These are phyloP conservation scores for Pyrenophora tritici-repentis DNA, from an alignment of 2,329 filamentous ascomycete species.

Conservation along the genomic window DNA sequence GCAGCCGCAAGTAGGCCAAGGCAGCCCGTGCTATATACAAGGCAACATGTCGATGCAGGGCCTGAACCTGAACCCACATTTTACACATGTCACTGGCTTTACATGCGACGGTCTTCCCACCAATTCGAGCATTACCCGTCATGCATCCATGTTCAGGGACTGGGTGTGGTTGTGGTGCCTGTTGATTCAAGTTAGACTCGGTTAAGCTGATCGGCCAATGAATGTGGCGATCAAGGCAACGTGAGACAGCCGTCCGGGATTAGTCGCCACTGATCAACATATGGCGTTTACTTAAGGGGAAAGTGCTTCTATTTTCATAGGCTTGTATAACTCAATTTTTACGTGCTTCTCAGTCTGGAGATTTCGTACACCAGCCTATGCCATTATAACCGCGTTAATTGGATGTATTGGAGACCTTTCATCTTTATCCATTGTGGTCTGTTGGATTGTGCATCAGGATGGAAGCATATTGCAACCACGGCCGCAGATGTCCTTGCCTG, in stretches of 20 bases:
- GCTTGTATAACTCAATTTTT: no score
- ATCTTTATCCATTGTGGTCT: no score
- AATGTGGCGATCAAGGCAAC: constrained; percentile 13
- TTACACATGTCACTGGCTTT: not conserved
- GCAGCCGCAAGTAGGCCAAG: not conserved
- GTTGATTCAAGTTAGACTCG: constrained; percentile 16
- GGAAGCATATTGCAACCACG: no score
- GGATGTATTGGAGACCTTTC: no score
- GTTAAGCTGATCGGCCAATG: constrained; percentile 15
- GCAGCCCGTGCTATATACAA: constrained; percentile 1
- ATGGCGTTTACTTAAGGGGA: not conserved
- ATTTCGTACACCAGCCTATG: no score
- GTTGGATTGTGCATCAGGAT: no score
- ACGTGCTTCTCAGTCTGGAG: no score
- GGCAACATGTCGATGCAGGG: not conserved
- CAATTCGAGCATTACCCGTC: not conserved
- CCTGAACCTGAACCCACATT: not conserved
- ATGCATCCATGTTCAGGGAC: not conserved
- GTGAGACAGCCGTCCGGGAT: constrained; percentile 21
- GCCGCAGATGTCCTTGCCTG: no score
- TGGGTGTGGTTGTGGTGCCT: constrained; percentile 10
- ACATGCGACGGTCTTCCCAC: not conserved
- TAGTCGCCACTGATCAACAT: not conserved
- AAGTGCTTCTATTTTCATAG: no score
- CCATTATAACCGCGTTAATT: no score